Percentiles rank a stretch among this genome's conserved stretches.
These are phyloP conservation scores for Fusarium sp. DNA, from an alignment of 2,329 filamentous ascomycete species.

Conservation along the genomic window DNA sequence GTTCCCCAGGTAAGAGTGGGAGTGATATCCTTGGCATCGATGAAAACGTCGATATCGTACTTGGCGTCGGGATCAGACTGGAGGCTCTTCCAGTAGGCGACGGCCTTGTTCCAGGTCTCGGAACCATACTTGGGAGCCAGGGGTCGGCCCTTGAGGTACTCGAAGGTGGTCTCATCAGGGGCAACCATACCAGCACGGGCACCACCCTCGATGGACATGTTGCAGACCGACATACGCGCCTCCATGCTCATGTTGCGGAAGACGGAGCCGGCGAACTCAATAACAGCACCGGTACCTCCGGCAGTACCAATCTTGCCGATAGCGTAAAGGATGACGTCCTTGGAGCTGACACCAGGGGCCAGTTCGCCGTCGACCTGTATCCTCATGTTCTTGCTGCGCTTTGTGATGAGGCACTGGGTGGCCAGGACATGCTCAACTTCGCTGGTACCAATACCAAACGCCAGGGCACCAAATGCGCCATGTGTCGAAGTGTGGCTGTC, in stretches of 20 bases:
- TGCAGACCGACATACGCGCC: conserved; percentile 98
- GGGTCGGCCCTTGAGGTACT: conserved; percentile 92
- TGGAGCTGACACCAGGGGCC: conserved; percentile 90
- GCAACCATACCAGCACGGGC: conserved; percentile 97
- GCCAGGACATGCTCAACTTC: conserved; percentile 99
- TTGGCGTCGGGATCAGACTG: conserved; percentile 88
- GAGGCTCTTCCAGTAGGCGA: conserved; percentile 87
- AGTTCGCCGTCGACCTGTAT: conserved; percentile 94
- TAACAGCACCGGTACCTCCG: conserved; percentile 92
- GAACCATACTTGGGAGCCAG: conserved; percentile 87
- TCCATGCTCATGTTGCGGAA: conserved; percentile 93
- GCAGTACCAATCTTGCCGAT: conserved; percentile 96
- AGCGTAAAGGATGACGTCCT: conserved; percentile 92
- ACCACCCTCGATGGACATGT: conserved; percentile 98
- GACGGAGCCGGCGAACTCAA: conserved; percentile 96
- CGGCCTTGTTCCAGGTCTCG: conserved; percentile 88
- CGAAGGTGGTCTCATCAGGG: conserved; percentile 91
- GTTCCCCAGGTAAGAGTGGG: conserved; percentile 98
- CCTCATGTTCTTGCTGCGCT: conserved; percentile 98
- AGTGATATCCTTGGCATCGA: conserved; percentile 91
- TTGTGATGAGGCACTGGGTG: conserved; percentile 94
- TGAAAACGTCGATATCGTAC: conserved; percentile 89
- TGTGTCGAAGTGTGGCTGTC: conserved; percentile 99
- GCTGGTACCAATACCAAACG: conserved; percentile 96
- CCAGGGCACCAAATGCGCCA: conserved; percentile 93